Evolutionary conservation across 2,329 filamentous ascomycete genomes (phyloP).

Genomic region (Alternaria sp.): DNA sequence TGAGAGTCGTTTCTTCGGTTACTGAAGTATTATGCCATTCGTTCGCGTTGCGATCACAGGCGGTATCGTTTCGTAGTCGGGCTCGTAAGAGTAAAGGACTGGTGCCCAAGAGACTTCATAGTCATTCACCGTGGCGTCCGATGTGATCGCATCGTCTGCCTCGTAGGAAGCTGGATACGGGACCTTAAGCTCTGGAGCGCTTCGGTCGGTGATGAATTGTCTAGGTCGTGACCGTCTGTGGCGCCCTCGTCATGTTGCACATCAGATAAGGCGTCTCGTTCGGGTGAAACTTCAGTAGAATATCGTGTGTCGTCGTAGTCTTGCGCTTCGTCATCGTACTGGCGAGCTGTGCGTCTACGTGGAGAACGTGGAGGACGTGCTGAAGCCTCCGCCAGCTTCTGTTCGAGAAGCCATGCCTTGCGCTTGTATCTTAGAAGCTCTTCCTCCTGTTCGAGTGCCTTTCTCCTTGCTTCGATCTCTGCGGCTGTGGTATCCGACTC

Average conservation of each 20-base stretch:
- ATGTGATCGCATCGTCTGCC: conserved; percentile 1
- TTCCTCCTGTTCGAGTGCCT: conserved; percentile 10
- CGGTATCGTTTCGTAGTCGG: neutral
- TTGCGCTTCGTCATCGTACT: neutral
- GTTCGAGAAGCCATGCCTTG: conserved; percentile 10
- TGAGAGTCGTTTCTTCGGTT: neutral
- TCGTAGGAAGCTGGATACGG: conserved; percentile 11
- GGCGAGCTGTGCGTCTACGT: neutral
- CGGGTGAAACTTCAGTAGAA: neutral
- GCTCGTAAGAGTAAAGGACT: neutral
- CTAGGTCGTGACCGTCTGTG: neutral
- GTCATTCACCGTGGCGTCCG: neutral
- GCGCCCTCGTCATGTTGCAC: neutral
- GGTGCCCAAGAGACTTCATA: neutral
- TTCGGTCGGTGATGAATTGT: conserved; percentile 5
- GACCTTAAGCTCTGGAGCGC: conserved; percentile 11
- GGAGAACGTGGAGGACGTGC: neutral
- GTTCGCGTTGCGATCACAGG: neutral
- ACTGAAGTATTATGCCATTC: neutral
- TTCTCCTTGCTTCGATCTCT: conserved; percentile 11
- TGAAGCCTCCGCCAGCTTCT: conserved; percentile 8
- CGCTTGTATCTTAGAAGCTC: conserved; percentile 16
- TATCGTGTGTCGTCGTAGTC: neutral
- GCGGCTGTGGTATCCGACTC: neutral
- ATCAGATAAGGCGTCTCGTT: neutral